These are phyloP conservation scores for Entomortierella beljakovae DNA, from an alignment of 192 early-diverging fungal species.

Conservation along the genomic window DNA sequence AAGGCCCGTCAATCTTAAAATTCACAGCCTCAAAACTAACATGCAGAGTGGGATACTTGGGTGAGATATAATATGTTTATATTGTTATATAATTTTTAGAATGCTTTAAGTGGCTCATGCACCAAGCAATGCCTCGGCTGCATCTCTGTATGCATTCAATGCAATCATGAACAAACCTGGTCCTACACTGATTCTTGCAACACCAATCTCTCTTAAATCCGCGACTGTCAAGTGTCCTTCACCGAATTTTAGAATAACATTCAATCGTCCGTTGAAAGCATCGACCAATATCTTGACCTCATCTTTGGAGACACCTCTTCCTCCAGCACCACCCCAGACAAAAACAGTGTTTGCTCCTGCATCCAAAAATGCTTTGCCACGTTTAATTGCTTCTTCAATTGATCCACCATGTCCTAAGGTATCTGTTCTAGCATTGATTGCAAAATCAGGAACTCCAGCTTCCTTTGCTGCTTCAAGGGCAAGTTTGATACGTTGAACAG, in stretches of 20 bases:
- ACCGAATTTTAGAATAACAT: slow-evolving; percentile 18
- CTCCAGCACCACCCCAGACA: slow-evolving; percentile 51
- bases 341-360: slow-evolving; percentile 58
- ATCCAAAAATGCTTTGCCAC: slow-evolving; percentile 55
- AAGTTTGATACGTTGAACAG: slow-evolving; percentile 35
- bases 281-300: slow-evolving; percentile 26
- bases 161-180: slow-evolving; percentile 28
- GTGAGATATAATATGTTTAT: too few relatives aligned
- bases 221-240: slow-evolving; percentile 29
- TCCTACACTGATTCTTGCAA: slow-evolving; percentile 39
- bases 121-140: slow-evolving; percentile 25
- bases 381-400: slow-evolving; percentile 49
- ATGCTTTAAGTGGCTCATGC: too few relatives aligned
- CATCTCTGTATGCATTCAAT: slow-evolving; percentile 38
- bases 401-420: slow-evolving; percentile 30
- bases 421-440: slow-evolving; percentile 60
- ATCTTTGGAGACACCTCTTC: slow-evolving; percentile 23
- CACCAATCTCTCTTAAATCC: slow-evolving; percentile 39
- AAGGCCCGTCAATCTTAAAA: too few relatives aligned
- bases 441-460: slow-evolving; percentile 57
- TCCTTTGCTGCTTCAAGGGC: slow-evolving; percentile 38
- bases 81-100: too few relatives aligned
- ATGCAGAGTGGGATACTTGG: too few relatives aligned
- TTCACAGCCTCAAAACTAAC: too few relatives aligned
- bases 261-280: slow-evolving; percentile 31